phyloP scores from a whole-genome alignment of 441 rosid species.

The Erodium texanum region DNA sequence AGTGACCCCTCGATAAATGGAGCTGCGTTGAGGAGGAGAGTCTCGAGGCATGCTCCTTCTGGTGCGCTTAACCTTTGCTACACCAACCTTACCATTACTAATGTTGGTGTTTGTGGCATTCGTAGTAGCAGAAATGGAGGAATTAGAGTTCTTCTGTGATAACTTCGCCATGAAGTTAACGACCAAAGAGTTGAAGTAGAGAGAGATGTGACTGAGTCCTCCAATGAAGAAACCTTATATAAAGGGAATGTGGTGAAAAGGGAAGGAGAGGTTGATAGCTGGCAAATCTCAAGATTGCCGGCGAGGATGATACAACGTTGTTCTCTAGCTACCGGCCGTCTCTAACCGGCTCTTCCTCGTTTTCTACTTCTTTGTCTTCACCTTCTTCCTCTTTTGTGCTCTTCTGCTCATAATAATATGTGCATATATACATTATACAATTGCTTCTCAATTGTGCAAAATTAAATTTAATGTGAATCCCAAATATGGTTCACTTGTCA shows the following conservation, averaged over 20 bases:
- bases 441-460: background rate
- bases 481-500: slow-evolving; percentile 6
- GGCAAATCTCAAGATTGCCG: slow-evolving; percentile 19
- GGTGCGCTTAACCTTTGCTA: slow-evolving; percentile 49
- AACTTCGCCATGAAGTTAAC: slow-evolving; percentile 37
- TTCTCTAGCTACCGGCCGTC: slow-evolving; percentile 30
- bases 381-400: slow-evolving; percentile 8
- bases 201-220: slow-evolving; percentile 22
- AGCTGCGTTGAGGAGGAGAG: slow-evolving; percentile 31
- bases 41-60: slow-evolving; percentile 64
- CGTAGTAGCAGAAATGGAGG: slow-evolving; percentile 9
- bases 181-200: no score
- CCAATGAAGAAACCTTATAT: slow-evolving; percentile 12
- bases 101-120: background rate
- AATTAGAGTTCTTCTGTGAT: slow-evolving; percentile 22
- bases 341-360: slow-evolving; percentile 32
- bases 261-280: slow-evolving; percentile 16
- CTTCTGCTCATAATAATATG: background rate
- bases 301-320: background rate
- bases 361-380: slow-evolving; percentile 28
- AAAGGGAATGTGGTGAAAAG: slow-evolving; percentile 10
- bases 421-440: background rate
- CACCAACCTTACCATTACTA: slow-evolving; percentile 16
- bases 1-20: background rate
- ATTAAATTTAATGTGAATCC: background rate